Evolutionary conservation across 148 eudicot species (phyloP), one percentile per base, ranked within the genome.

Genomic region (Silene conica): DNA sequence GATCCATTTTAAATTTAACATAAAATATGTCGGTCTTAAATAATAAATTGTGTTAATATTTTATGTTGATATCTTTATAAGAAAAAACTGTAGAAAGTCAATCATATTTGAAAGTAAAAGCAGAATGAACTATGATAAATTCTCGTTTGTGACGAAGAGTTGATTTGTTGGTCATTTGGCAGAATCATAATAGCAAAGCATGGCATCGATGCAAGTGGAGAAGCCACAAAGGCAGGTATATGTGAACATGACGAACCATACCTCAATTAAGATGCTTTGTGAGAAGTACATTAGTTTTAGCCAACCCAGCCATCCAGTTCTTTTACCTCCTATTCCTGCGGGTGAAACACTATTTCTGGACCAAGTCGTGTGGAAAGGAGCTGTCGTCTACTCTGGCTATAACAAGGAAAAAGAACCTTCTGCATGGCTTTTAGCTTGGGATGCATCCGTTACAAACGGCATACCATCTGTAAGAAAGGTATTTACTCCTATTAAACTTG

Each of bases 381-480:
- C 65, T 23, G 65, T 62, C 34, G 15, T 62, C 4, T 62, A 62
- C 26, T 4, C 6, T 13, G 38, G 65, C 14, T 4, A 7, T 1
- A 62, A 62, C 65, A 23, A 23, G 15, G 34, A 62, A 23, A 18
- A 62, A 0, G 34, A 12, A 0, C 38, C 38, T 6, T 12, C 16
- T 62, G 14, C 38, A 25, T 62, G 65, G 65, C 5, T 62, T 18
- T 62, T 62, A n/a, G 65, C 65, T 62, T 62, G 65, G 65, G 65
- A 62, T 25, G 7, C 38, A 25, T 25, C 38, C 65, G 5, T 0
- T 23, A 19, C 34, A 3, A 2, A 31, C 4, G 34, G 34, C 34
- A 31, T 31, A 3, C 8, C 22, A 5, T n/a, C 62, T 20, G 3
- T 7, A 6, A n/a, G 8, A 20, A n/a, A n/a, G 23, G 62, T 20